Conservation (phyloP, 257 asterid species). For the Avicennia marina region DNA sequence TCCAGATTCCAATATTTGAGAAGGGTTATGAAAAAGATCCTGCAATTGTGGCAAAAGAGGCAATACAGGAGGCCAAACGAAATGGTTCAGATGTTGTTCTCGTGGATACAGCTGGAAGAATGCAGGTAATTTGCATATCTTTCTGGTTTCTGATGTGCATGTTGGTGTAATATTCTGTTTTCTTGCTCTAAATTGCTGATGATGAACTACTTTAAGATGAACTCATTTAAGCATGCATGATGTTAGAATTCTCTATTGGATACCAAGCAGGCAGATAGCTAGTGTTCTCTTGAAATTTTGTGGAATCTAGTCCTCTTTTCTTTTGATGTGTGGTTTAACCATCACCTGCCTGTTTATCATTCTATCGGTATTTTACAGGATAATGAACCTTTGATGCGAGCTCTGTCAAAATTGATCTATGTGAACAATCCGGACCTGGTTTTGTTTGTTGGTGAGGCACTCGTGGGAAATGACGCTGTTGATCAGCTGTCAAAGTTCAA, state of each 20-base stretch:
- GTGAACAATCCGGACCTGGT: constrained; percentile 80
- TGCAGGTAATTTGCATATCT: constrained; percentile 68
- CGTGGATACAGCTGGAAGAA: constrained; percentile 97
- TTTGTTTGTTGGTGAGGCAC: constrained; percentile 97
- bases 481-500: constrained; percentile 91
- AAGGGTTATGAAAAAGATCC: constrained; percentile 99
- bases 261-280: not conserved
- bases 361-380: constrained; percentile 45
- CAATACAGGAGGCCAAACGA: constrained; percentile 85
- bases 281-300: not conserved
- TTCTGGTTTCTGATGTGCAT: constrained; percentile 6
- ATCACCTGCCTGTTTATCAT: not conserved
- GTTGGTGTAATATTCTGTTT: not conserved
- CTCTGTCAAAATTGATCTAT: constrained; percentile 84
- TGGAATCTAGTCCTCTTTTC: not conserved
- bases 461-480: constrained; percentile 94
- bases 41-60: constrained; percentile 94
- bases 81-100: constrained; percentile 95
- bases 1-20: constrained; percentile 88
- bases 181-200: not conserved
- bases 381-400: constrained; percentile 97
- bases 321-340: not conserved
- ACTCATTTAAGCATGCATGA: too few relatives aligned
- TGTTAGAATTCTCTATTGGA: too few relatives aligned
- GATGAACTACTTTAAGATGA: not conserved